Evolutionary conservation across 805 yeast genomes (phyloP), one percentile per base, ranked within the genome.

Genomic region (Wickerhamiella musiphila): DNA sequence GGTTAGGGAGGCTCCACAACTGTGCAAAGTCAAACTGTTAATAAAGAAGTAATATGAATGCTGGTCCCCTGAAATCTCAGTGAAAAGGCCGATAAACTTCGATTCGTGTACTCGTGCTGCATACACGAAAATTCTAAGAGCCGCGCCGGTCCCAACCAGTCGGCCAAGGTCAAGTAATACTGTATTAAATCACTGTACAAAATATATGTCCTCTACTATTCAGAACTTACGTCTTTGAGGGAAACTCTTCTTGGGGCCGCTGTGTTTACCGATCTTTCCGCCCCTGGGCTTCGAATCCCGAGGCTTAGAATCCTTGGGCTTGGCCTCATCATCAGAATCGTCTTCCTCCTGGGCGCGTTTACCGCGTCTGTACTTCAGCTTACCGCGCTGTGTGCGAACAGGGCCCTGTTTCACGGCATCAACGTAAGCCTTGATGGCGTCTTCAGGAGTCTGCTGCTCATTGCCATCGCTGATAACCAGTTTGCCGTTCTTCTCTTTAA

Each of bases 391-490:
- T 36, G 95, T 94, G 56, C 94, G 75, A 3, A 83, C 72, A 19
- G 96, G 96, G 16, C 90, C 95, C 45, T 77, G 78, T 53, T 70
- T 76, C 16, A 90, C 82, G 5, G 98, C 98, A 40, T 83, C 94
- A 42, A 83, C 68, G 52, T 90, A 90, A 0, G 95, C 96, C 49
- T 78, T 78, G 42, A 86, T 69, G 12, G 94, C 93, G 28, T 60
- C 57, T 18, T 56, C 42, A 3, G 37, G 33, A 14, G 36, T 47
- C 31, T 42, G 44, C 12, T 39, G 45, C 9, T 46, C 49, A 7
- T 51, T 57, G 11, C 54, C 60, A 23, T 54, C 54, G 32, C 73
- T 82, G 46, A 82, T 67, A 34, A 79, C 68, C 35, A 78, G 52
- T 51, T 73, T 75, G 19, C 93, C 94, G 31, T 71, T 70, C 43